Base-by-base conservation (phyloP, 2,329 filamentous ascomycete genomes). In the Ilyonectria destructans region DNA sequence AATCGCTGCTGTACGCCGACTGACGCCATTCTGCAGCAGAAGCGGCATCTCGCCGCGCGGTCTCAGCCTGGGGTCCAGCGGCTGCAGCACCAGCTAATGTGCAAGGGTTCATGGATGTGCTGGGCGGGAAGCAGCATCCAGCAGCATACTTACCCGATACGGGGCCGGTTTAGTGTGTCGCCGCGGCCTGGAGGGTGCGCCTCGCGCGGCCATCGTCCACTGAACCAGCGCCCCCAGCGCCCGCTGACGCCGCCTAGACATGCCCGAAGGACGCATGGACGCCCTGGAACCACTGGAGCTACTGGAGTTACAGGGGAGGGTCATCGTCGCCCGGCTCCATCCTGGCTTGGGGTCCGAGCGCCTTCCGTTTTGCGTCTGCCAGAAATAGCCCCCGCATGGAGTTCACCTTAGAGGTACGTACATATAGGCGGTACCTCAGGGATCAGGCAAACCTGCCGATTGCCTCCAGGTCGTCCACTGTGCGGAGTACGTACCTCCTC, bases 1-100 rank as follows among this genome's bases (percentile, higher is more conserved):
- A 37, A 61, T 31, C 26, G 37, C 33, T 58, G 43, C 63, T 61
- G 58, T 66, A 37, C 43, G 58, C 58, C 57, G 64, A 62, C 64
- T 67, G 64, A 67, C 64, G 64, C 64, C 58, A 67, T 67, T 52
- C 58, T 67, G 64, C 64, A 67, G 63, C 63, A 58, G 46, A 56
- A 55, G 19, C 40, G 26, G 56, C 46, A 43, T 43, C 40, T 43
- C 40, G 40, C 40, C 40, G 48, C 43, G 43, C 55, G 26, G 45
- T 45, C 51, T 40, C 58, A 61, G 35, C 43, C 21, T 55, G 63
- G 45, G 45, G 56, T 33, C n/a, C 26, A 48, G n/a, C 23, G 46
- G 46, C 46, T 26, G 46, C 46, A 26, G 23, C 6, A 15, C 37
- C 37, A 17, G 15, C 17, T 43, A 17, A 8, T 8, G 8, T 52